Percentiles rank a stretch among this genome's conserved stretches.
phyloP scores from a whole-genome alignment of 1,284 basidiomycete genomes.

The Pseudozyma pruni region DNA sequence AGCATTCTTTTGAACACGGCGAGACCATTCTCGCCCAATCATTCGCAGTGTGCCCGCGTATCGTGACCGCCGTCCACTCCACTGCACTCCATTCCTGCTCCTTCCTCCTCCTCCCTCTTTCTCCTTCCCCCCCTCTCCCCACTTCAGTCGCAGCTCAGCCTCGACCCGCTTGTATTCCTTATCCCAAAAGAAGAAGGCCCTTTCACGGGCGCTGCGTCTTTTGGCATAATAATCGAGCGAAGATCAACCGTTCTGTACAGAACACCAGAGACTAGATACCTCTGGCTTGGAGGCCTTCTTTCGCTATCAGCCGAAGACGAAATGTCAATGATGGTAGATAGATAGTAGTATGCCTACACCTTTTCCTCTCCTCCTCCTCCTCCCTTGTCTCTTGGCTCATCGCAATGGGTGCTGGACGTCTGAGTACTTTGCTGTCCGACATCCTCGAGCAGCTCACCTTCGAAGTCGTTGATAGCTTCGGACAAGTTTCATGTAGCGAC shows the following conservation, averaged over 20 bases:
- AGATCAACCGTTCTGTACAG: constrained; percentile 43
- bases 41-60: constrained; percentile 3
- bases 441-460: too few relatives aligned
- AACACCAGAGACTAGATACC: constrained; percentile 50
- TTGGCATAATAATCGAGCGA: constrained; percentile 55
- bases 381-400: background rate
- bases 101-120: background rate
- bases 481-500: too few relatives aligned
- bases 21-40: constrained; percentile 1
- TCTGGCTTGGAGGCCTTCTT: constrained; percentile 49
- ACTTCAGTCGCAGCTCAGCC: constrained; percentile 1
- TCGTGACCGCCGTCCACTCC: background rate
- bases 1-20: constrained; percentile 1
- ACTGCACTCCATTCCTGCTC: background rate
- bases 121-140: background rate
- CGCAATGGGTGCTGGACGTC: background rate
- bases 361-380: background rate
- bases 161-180: constrained; percentile 48
- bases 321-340: constrained; percentile 55
- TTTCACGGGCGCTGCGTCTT: constrained; percentile 32
- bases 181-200: constrained; percentile 53
- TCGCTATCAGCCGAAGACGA: constrained; percentile 55
- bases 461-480: too few relatives aligned
- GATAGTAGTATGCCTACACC: constrained; percentile 53
- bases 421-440: too few relatives aligned